Evolutionary conservation across 306 rosid genomes (phyloP), one percentile per base, ranked within the genome.

Genomic region (Fagus crenata): DNA sequence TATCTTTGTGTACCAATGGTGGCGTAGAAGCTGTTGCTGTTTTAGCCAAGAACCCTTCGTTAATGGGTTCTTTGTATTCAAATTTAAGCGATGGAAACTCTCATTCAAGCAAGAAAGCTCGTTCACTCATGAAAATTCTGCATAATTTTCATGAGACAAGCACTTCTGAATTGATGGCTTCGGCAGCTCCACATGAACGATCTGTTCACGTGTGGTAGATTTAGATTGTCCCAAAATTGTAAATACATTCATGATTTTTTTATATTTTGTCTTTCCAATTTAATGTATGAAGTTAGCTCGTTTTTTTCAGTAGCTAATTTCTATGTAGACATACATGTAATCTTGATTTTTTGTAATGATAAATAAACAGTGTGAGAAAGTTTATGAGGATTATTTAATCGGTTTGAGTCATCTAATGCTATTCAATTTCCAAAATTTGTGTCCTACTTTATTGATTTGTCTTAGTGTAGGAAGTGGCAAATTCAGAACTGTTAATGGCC

Each of bases 21-120:
- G 97, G 91, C 1, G 82, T 0, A 1, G 90, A 86, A 37, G 91
- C 88, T 35, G 90, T 88, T 6, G 79, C 76, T 12, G 76, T 75
- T 71, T 82, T 94, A 2, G 90, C 89, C 0, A 78, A 58, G 36
- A 90, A 94, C 46, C n/a, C 74, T 0, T 60, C 89, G 1, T 7
- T 94, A 0, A 88, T 87, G 90, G 85, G 90, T 28, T 12, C 76
- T 41, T 92, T 94, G 1, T 94, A 92, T 77, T 84, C 90, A 2
- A 81, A 87, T 18, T 33, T 86, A 3, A 86, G 90, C 0, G 93
- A 88, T 1, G 97, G 91, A 6, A 86, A 85, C 40, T 42, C 83
- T 69, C 82, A 83, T 18, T 89, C 93, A 0, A 73, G 81, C 2
- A 94, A 90, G 86, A 92, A 94, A 80, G 91, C 94, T 0, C 84